Base-by-base conservation (phyloP, 2,329 filamentous ascomycete genomes). In the Penicillium sp. region DNA sequence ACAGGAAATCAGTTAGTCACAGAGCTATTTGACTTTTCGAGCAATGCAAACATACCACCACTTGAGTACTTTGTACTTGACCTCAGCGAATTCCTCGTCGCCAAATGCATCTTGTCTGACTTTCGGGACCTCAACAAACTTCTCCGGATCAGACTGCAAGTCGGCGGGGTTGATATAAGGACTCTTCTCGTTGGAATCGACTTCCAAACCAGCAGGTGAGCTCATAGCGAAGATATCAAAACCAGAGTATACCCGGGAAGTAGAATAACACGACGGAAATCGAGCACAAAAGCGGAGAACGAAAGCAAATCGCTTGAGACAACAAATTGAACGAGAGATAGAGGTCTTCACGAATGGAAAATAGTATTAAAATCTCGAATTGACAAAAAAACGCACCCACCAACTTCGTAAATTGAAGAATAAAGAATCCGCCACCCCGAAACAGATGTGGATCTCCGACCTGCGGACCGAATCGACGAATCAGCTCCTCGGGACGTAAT, bases 11-110 rank as follows among this genome's bases (percentile, higher is more conserved):
- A 13, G 32, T 53, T 29, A 48, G 34, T 35, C n/a, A 38, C 8
- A 37, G 8, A 37, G 24, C 18, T 24, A 37, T 31, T 24, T n/a
- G 18, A 31, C 2, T 18, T 29, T 43, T 39, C 26, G 14, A 38
- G 46, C 16, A 35, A 50, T 60, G 26, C 6, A 44, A 40, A 57
- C 66, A 44, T 66, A 70, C 67, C 67, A 70, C 80, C 80, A 83
- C 53, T 72, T 71, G 69, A 81, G 73, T 1, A 77, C 78, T 61
- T 78, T 78, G 65, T 81, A 82, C 56, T 82, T 76, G 52, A 82
- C 75, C 48, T 78, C 76, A 2, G 72, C 67, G 37, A 66, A 62
- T 45, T 70, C 68, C 58, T 76, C 74, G 53, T 76, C 64, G 13
- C 74, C 73, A 60, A 75, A 76, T 9, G 72, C 68, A 61, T 76